Evolutionary conservation across 805 yeast species (phyloP), one percentile per base, ranked within the genome.

Genomic region (Saturnispora galanensis): DNA sequence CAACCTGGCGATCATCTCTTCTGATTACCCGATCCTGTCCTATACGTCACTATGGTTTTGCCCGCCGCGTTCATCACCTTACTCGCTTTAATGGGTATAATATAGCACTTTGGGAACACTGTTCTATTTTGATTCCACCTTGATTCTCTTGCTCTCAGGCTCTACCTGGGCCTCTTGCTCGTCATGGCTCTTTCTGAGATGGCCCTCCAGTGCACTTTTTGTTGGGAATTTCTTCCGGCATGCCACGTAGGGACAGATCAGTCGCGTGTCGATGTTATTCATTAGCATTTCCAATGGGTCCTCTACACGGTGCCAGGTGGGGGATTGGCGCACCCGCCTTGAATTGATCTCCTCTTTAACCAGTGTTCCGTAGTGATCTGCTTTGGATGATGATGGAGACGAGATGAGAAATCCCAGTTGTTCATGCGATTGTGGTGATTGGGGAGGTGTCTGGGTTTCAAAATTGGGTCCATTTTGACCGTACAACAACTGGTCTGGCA

Each of bases 201-300:
- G 83, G 36, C 80, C 64, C 13, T 57, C 52, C 21, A 76, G 53
- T 53, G 75, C 81, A 51, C 66, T 66, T 0, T 68, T 66, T 48
- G 71, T 69, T 42, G 68, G 67, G 56, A 81, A 81, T 6, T 66
- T 63, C 46, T 86, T 66, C 31, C 62, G 62, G 57, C 89, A 81
- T 35, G 68, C 68, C 3, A 53, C 57, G 47, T 65, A 71, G 0
- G 76, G 68, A 54, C 88, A 81, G 0, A 53, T 43, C 1, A 70
- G 54, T 35, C 66, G 66, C 10, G 58, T 52, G 8, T 62, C 56
- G 36, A 60, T 64, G 52, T 70, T 71, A 15, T 56, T 54, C 52
- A 62, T 57, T 17, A 74, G 56, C 16, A 73, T 50, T 31, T 63
- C 69, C 15, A 50, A 5, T 1, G 46, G 38, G 33, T 46, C 51